Evolutionary conservation across 139 green algal genomes (phyloP).

Genomic region (Spirogloea muscicola): DNA sequence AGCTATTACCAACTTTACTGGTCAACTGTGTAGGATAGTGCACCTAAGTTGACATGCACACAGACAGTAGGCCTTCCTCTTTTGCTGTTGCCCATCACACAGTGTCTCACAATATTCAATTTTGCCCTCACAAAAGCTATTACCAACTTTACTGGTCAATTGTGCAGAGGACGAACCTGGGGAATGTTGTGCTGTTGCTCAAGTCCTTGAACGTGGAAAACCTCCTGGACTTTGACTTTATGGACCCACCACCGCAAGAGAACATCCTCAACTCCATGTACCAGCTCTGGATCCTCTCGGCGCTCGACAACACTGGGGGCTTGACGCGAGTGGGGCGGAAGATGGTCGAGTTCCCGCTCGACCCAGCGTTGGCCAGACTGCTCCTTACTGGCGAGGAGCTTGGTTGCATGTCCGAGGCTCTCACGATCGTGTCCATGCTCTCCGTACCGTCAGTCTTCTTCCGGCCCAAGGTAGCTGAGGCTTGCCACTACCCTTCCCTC

Average conservation of each 20-base stretch:
- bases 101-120: no score
- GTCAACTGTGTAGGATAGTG: no score
- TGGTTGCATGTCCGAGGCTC: conserved; percentile 55
- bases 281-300: conserved; percentile 87
- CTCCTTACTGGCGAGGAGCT: conserved; percentile 51
- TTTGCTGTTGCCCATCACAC: no score
- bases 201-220: conserved; percentile 95
- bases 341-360: conserved; percentile 56
- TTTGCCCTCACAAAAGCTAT: no score
- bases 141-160: no score
- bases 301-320: conserved; percentile 77
- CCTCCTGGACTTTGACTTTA: conserved; percentile 88
- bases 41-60: no score
- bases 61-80: no score
- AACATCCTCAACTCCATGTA: conserved; percentile 98
- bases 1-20: no score
- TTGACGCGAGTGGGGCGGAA: conserved; percentile 35
- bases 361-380: conserved; percentile 57
- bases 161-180: conserved; percentile 58
- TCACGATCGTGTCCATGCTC: conserved; percentile 90
- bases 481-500: no score
- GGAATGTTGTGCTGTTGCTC: conserved; percentile 54
- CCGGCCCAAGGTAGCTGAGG: no score
- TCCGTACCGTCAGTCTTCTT: conserved; percentile 88
- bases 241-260: conserved; percentile 63